Percentiles rank a stretch among this genome's conserved stretches.
These are phyloP conservation scores for Colletotrichum sp. DNA, from an alignment of 2,329 filamentous ascomycete species.

Conservation along the genomic window DNA sequence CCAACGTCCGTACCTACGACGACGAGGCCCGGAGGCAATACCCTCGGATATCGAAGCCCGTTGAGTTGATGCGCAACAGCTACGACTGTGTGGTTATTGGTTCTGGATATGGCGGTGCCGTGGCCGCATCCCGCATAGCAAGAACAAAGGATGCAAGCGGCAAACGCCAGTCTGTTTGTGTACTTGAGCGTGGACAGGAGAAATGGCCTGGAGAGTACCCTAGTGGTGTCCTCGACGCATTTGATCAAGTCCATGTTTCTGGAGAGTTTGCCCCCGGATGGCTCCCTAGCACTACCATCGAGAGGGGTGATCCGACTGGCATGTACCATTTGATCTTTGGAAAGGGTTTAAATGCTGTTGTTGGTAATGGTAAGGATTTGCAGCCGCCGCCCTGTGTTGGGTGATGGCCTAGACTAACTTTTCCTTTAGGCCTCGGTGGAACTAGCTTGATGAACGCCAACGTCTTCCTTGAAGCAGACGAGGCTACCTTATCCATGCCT, in stretches of 20 bases:
- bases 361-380: constrained; percentile 56
- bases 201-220: constrained; percentile 72
- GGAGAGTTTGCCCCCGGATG: constrained; percentile 54
- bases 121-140: constrained; percentile 70
- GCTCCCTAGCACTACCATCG: constrained; percentile 45
- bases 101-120: constrained; percentile 71
- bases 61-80: constrained; percentile 59
- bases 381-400: background rate
- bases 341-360: constrained; percentile 66
- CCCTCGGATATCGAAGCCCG: constrained; percentile 60
- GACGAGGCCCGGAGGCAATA: constrained; percentile 36
- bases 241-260: constrained; percentile 60
- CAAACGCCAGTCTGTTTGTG: constrained; percentile 60
- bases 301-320: constrained; percentile 60
- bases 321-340: constrained; percentile 69
- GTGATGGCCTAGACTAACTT: background rate
- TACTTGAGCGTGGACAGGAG: constrained; percentile 70
- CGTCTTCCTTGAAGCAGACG: constrained; percentile 66
- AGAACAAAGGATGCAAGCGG: constrained; percentile 46
- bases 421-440: constrained; percentile 61
- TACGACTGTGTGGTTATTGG: constrained; percentile 74
- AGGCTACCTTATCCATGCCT: constrained; percentile 55
- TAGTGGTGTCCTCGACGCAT: constrained; percentile 46
- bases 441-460: constrained; percentile 73
- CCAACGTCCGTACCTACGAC: constrained; percentile 30